phyloP scores from a whole-genome alignment of 1,284 basidiomycete species.

The Trametes pubescens region DNA sequence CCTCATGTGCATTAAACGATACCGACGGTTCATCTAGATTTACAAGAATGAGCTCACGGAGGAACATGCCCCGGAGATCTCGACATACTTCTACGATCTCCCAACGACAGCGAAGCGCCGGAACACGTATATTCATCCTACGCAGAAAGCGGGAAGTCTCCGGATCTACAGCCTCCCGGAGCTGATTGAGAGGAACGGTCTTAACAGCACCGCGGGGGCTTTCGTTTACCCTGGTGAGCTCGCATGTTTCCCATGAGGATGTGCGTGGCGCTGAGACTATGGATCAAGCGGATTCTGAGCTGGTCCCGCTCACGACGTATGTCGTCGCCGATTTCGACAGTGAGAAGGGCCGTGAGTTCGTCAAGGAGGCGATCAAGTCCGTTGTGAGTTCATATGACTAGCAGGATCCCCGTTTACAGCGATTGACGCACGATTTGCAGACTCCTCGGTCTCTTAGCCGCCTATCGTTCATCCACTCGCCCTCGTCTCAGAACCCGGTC shows the following conservation, averaged over 20 bases:
- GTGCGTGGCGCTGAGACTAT: too few species aligned
- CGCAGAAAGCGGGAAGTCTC: constrained; percentile 52
- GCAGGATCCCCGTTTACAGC: background rate
- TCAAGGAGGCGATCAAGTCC: constrained; percentile 70
- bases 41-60: constrained; percentile 72
- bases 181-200: constrained; percentile 51
- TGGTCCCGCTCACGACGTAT: constrained; percentile 63
- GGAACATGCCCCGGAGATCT: constrained; percentile 57
- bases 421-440: constrained; percentile 42
- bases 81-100: constrained; percentile 90
- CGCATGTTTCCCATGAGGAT: background rate
- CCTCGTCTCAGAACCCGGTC: constrained; percentile 40
- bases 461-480: constrained; percentile 74
- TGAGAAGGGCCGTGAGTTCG: constrained; percentile 60
- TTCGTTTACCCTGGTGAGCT: constrained; percentile 70
- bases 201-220: constrained; percentile 47
- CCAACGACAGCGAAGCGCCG: constrained; percentile 74
- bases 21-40: constrained; percentile 54
- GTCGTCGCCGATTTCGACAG: constrained; percentile 86
- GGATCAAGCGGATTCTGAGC: constrained; percentile 45
- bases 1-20: too few species aligned
- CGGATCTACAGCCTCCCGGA: constrained; percentile 61
- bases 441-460: constrained; percentile 54
- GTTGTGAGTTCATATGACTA: constrained; percentile 55
- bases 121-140: constrained; percentile 75